phyloP scores from a whole-genome alignment of 2,329 filamentous ascomycete species.

The Aspergillus puulaauensis region DNA sequence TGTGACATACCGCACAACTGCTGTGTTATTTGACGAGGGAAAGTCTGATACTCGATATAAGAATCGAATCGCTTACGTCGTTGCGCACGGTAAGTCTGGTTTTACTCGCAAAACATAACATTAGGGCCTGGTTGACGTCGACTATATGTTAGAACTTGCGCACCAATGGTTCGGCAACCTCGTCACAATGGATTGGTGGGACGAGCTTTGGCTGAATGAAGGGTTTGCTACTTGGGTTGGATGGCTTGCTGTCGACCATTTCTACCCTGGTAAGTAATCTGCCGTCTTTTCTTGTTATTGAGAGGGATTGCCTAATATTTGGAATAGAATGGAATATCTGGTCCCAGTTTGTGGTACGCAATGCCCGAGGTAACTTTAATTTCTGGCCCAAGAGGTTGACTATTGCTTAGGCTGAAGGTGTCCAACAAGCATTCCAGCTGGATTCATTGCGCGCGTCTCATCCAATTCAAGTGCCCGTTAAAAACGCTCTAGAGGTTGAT shows the following conservation, averaged over 20 bases:
- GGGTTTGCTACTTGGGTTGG: constrained; percentile 98
- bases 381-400: constrained; percentile 38
- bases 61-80: constrained; percentile 92
- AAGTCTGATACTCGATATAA: constrained; percentile 87
- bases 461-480: constrained; percentile 92
- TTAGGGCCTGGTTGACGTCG: background rate
- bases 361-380: constrained; percentile 52
- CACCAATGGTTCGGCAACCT: constrained; percentile 97
- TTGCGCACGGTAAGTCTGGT: constrained; percentile 67
- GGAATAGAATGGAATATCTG: constrained; percentile 86
- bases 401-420: constrained; percentile 70
- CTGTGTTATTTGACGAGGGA: constrained; percentile 92
- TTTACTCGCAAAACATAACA: background rate
- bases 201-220: constrained; percentile 90
- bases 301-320: constrained; percentile 17
- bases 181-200: constrained; percentile 97
- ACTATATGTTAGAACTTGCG: constrained; percentile 65
- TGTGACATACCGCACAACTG: constrained; percentile 92
- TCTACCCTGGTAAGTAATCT: constrained; percentile 66
- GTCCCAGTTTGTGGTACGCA: constrained; percentile 85
- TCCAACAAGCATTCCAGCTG: constrained; percentile 86
- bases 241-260: constrained; percentile 85
- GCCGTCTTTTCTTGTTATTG: background rate
- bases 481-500: constrained; percentile 91
- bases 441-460: constrained; percentile 90